These are phyloP conservation scores for Aspergillus sp. DNA, from an alignment of 2,329 filamentous ascomycete genomes.

Conservation along the genomic window DNA sequence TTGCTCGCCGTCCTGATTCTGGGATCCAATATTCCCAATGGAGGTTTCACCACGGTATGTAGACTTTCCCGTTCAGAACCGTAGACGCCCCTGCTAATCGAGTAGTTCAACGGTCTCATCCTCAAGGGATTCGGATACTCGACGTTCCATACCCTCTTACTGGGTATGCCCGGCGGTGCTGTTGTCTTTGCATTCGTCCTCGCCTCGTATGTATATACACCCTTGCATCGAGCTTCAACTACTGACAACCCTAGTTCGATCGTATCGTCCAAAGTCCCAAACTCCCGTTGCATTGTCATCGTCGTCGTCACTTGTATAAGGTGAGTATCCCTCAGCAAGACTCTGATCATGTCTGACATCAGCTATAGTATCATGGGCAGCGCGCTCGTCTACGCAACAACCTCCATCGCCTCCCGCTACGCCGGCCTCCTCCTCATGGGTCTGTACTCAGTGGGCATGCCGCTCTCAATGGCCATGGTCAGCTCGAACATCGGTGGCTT, in stretches of 20 bases:
- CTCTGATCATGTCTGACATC: neutral
- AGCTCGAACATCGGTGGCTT: constrained; percentile 49
- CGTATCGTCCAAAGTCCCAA: constrained; percentile 8
- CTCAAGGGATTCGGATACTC: constrained; percentile 36
- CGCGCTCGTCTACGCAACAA: constrained; percentile 21
- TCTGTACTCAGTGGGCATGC: constrained; percentile 37
- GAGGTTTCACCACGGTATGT: constrained; percentile 27
- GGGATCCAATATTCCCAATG: constrained; percentile 37
- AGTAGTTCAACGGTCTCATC: constrained; percentile 33
- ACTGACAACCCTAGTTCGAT: constrained; percentile 2
- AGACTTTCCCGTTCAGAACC: neutral
- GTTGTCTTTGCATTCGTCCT: constrained; percentile 8
- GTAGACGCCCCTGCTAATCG: neutral
- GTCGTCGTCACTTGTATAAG: constrained; percentile 11
- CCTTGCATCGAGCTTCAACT: neutral
- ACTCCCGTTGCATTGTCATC: constrained; percentile 16
- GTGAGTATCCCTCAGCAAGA: neutral
- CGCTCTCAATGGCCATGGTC: constrained; percentile 41
- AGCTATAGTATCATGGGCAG: constrained; percentile 22
- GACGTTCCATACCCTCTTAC: constrained; percentile 39
- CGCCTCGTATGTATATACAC: neutral
- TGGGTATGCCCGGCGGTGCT: constrained; percentile 45
- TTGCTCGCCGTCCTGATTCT: constrained; percentile 29
- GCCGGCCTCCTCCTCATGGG: constrained; percentile 27
- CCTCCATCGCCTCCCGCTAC: constrained; percentile 13